Evolutionary conservation across 2,329 filamentous ascomycete species (phyloP), one percentile per base, ranked within the genome.

Genomic region (Colletotrichum tropicale): DNA sequence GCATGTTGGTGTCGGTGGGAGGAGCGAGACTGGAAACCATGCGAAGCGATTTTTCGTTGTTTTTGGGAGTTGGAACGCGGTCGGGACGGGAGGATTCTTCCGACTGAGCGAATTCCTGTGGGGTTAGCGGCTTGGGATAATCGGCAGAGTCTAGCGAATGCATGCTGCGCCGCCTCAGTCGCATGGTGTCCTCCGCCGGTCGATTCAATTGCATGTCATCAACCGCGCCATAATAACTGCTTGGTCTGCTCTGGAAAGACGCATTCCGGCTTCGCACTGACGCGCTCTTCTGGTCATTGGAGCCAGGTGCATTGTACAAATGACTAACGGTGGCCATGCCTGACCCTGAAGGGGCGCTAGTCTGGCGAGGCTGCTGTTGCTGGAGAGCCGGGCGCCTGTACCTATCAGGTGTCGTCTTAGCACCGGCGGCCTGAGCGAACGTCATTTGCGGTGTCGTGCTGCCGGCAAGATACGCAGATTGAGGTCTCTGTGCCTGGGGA

Each of bases 101-200:
- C 32, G 78, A 73, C 52, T 81, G 82, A 71, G 80, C 79, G 68
- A 83, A 81, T 56, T 83, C 82, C 70, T 84, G 85, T 76, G 86
- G 83, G 76, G 82, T 82, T 79, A 85, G 69, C 77, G 82, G 81
- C 76, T 81, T 85, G 71, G 83, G 82, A 79, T 86, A 86, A 76
- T 88, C 85, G 79, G 85, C 79, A 80, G 85, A 85, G 83, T 91
- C 89, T 76, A 90, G 84, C 21, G 92, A 93, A 78, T 95, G 95
- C 86, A 98, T 91, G 85, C 96, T 98, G 78, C 96, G 92, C 81
- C 96, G 92, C 80, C 96, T 91, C 84, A 96, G 94, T 81, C 95
- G 91, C 84, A 94, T 95, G 12, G 94, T 95, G 9, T 93, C 91
- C 32, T 96, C 95, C 21, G 91, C 84, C n/a, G 86, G 83, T 30